These are phyloP conservation scores for Paraconiothyrium brasiliense DNA, from an alignment of 2,329 filamentous ascomycete species.

Conservation along the genomic window DNA sequence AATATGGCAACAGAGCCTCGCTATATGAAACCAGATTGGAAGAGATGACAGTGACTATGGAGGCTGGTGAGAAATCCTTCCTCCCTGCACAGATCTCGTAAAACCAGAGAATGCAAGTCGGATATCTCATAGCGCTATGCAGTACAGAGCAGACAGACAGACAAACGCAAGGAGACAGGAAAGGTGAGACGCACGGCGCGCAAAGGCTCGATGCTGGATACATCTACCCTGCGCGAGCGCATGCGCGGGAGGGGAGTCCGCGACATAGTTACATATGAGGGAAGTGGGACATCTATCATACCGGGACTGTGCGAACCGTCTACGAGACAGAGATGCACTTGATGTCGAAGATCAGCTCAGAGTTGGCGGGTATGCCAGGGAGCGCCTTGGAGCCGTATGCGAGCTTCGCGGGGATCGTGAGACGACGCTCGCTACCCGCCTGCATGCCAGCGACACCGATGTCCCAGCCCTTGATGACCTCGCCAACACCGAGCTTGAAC, in stretches of 20 bases:
- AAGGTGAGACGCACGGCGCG: conserved; percentile 30
- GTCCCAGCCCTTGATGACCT: conserved; percentile 99
- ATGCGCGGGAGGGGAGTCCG: conserved; percentile 44
- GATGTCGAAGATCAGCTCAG: conserved; percentile 86
- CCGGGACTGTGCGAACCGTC: conserved; percentile 21
- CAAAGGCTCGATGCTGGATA: conserved; percentile 19
- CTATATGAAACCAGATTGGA: conserved; percentile 30
- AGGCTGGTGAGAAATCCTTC: conserved; percentile 50
- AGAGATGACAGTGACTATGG: conserved; percentile 17
- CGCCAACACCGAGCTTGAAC: conserved; percentile 92
- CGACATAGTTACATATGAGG: conserved; percentile 29
- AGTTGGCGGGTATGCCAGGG: conserved; percentile 90
- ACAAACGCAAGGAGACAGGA: conserved; percentile 23
- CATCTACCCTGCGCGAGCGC: conserved; percentile 27
- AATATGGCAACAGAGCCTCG: conserved; percentile 39
- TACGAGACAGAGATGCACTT: conserved; percentile 62
- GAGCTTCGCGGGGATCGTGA: conserved; percentile 85
- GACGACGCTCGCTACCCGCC: conserved; percentile 89
- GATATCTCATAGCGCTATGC: conserved; percentile 53
- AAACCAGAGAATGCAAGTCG: conserved; percentile 52
- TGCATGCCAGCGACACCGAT: conserved; percentile 92
- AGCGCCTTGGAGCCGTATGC: conserved; percentile 88
- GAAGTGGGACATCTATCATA: conserved; percentile 32
- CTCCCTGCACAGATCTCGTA: conserved; percentile 49
- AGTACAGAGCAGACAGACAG: conserved; percentile 28